phyloP scores from a whole-genome alignment of 768 basidiomycete genomes.

The Paxillus rubicundulus region DNA sequence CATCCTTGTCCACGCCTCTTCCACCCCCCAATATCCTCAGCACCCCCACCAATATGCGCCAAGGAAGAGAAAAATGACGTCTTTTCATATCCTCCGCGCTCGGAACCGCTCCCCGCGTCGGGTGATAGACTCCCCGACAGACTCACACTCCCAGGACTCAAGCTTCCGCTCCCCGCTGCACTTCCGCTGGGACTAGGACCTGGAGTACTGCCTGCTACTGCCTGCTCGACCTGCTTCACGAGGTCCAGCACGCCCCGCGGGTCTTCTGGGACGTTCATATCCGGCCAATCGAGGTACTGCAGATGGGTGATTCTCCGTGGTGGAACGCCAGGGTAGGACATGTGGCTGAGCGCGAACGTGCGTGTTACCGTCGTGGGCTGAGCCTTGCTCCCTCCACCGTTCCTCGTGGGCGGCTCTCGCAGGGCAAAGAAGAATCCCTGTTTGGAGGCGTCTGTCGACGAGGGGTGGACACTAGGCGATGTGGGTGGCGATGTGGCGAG shows the following conservation, averaged over 20 bases:
- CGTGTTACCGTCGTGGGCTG: conserved; percentile 46
- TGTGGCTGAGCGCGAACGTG: conserved; percentile 67
- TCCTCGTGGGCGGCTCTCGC: conserved; percentile 19
- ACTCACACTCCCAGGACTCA: conserved; percentile 20
- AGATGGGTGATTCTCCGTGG: conserved; percentile 77
- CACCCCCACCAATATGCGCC: conserved; percentile 4
- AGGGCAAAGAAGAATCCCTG: conserved; percentile 42
- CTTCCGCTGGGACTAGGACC: conserved; percentile 24
- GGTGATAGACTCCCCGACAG: conserved; percentile 18
- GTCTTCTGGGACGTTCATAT: conserved; percentile 91
- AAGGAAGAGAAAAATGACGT: conserved; percentile 15
- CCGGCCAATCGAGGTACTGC: conserved; percentile 95
- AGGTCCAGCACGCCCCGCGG: conserved; percentile 72
- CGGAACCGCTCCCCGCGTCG: conserved; percentile 1
- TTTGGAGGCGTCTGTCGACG: conserved; percentile 18
- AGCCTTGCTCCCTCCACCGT: conserved; percentile 8
- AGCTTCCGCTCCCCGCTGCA: conserved; percentile 23
- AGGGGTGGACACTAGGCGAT: conserved; percentile 33
- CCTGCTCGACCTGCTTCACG: conserved; percentile 61
- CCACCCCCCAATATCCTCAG: not conserved
- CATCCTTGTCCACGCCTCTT: conserved; percentile 20
- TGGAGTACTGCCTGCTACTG: conserved; percentile 27
- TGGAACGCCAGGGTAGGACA: conserved; percentile 53
- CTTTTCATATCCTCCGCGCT: conserved; percentile 1
- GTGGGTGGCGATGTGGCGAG: conserved; percentile 43